phyloP scores from a whole-genome alignment of 768 basidiomycete species.

The Termitomyces sp. region DNA sequence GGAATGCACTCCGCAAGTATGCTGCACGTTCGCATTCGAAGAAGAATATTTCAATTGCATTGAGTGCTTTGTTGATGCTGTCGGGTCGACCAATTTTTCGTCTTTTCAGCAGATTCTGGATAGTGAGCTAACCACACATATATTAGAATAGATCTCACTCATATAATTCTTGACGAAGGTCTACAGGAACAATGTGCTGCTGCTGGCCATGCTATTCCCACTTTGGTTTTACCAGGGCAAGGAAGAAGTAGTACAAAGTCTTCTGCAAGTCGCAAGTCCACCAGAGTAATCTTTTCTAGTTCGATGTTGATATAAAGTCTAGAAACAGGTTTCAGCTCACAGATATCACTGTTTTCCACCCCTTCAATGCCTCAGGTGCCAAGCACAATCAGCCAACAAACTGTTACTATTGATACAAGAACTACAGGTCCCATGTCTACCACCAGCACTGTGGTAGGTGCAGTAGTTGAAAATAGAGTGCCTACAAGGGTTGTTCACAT shows the following conservation, averaged over 20 bases:
- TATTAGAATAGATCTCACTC: background rate
- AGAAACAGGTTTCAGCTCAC: background rate
- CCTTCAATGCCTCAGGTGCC: background rate
- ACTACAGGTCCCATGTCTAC: background rate
- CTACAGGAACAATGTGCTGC: background rate
- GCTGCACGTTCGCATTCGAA: too few species aligned
- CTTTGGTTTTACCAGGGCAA: background rate
- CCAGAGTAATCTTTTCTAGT: background rate
- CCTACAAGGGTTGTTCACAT: background rate
- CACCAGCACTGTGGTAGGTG: background rate
- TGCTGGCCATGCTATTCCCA: background rate
- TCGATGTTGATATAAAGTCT: background rate
- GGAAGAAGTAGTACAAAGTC: background rate
- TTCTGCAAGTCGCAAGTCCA: background rate
- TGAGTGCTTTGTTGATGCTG: too few species aligned
- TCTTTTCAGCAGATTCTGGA: conserved; percentile 3
- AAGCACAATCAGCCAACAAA: background rate
- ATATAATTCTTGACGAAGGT: background rate
- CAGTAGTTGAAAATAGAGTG: background rate
- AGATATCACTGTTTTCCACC: too few species aligned
- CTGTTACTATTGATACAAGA: too few species aligned
- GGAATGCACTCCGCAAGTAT: conserved; percentile 23
- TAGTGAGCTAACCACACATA: conserved; percentile 5
- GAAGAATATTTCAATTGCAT: too few species aligned
- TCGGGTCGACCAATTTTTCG: conserved; percentile 24